Base-by-base conservation (phyloP, 192 early-diverging fungal species). In the Coemansia javaensis region DNA sequence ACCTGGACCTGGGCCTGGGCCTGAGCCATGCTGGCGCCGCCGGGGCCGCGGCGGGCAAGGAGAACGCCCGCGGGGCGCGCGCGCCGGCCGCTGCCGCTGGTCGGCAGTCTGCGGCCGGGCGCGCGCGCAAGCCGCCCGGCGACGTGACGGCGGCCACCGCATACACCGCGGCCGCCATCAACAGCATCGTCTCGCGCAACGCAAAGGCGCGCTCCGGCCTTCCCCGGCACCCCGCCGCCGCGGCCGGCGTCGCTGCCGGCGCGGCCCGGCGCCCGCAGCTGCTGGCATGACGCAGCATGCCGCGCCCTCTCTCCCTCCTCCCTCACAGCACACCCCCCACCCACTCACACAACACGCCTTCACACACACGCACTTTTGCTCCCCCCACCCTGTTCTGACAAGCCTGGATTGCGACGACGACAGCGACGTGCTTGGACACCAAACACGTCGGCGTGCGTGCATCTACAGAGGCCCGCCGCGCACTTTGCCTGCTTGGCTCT, bases 181-280 rank as follows among this genome's bases (percentile, higher is more conserved):
- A 71, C 44, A 63, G 61, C 51, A 63, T 71, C 32, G 68, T 71
- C 28, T 60, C 68, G 13, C 35, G 51, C 25, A 64, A 64, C 24
- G 51, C 60, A 32, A 71, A 64, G 56, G 55, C 56, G 38, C 60
- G 68, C 40, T 40, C 50, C 22, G 37, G 45, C 11, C 44, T 51
- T 14, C 16, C 62, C 7, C n/a, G 43, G n/a, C n/a, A n/a, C n/a
- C n/a, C n/a, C n/a, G n/a, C n/a, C n/a, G n/a, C n/a, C 16, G 43
- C 53, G 14, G 30, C 47, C 30, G 44, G 46, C 10, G 32, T 38
- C 32, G 41, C 17, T 49, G 45, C 45, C n/a, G n/a, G n/a, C n/a
- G n/a, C n/a, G n/a, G n/a, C n/a, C n/a, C n/a, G n/a, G 20, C 45
- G 45, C 20, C 41, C 53, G 2, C 65, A 68, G 47, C 52, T 68